Evolutionary conservation across 768 basidiomycete genomes (phyloP), one percentile per base, ranked within the genome.

Genomic region (Suillus discolor): DNA sequence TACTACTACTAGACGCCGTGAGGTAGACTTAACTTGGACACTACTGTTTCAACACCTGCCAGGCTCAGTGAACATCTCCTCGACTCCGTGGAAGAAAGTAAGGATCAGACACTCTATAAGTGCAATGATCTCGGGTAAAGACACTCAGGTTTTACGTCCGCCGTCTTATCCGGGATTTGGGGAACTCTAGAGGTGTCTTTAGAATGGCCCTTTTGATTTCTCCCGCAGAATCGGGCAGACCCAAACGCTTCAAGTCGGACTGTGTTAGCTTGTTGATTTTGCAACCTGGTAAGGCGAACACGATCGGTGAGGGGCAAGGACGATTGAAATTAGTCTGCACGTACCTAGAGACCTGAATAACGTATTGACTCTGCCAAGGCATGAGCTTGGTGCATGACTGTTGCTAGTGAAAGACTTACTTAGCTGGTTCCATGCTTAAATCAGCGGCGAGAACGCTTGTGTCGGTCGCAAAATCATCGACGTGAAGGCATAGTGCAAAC

Each of bases 391-490:
- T 51, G 34, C 41, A 62, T 12, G 44, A 7, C 47, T 41, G 20
- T 47, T 11, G 31, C n/a, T 53, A 28, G 49, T 3, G 25, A 36
- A 47, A 23, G 15, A 80, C 92, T 67, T 71, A 97, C 96, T 87
- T 88, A 7, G 81, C 61, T 13, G 84, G 71, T 4, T 84, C 73
- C 82, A 94, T 85, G 68, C 83, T 86, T 8, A 98, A 77, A 77
- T 97, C 96, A 8, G 83, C 79, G 3, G 94, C 92, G 41, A 97
- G 78, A 36, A 84, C 72, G 2, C 83, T 79, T 0, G 89, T 83
- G 68, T 97, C 89, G 0, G 89, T 85, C 0, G 88, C 87, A 71
- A 87, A 97, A 62, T 88, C 86, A 68, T 97, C 95, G 8, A 95
- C 74, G 59, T 85, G 87, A 36, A 97, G 84, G 71, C 90, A 93